Base-by-base conservation (phyloP, 1,284 basidiomycete genomes). In the Kwoniella shivajii region DNA sequence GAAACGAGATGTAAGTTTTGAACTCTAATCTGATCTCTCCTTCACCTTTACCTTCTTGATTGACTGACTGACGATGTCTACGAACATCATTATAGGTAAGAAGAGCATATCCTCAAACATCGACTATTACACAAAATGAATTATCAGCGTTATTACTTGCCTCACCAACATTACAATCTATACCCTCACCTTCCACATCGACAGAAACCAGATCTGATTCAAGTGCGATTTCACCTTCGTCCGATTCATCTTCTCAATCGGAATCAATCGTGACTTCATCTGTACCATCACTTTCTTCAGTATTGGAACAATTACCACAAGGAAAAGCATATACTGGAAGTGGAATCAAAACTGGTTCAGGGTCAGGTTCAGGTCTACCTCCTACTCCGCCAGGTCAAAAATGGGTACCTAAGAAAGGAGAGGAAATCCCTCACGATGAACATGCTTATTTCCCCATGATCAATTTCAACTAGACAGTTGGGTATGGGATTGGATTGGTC, bases 81-180 rank as follows among this genome's bases (percentile, higher is more conserved):
- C 20, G 27, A 39, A 5, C n/a, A 22, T n/a, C 30, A 39, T 24
- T 46, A 10, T 53, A 73, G 70, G 65, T 61, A 69, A 87, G 94
- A 59, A 86, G 93, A 58, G 86, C 86, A 54, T 96, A 93, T 78
- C 92, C 93, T 30, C 88, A 88, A 69, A 86, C 92, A 39, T 92
- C 88, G 11, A 86, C 89, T 29, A 84, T 91, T 64, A 91, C 88
- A 18, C 89, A 93, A 81, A 76, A 82, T 18, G 87, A 90, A 74
- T 82, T 93, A 37, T 88, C 92, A 6, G 82, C 84, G 24, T 80
- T 97, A 60, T 84, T 97, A 39, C 85, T 96, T 59, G 86, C 93
- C 51, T 87, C 89, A 50, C 88, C 90, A 13, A 81, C 82, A 87
- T 47, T 90, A 89, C 16, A 82, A 82, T 42, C 80, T 90, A 61